A percentile compares a stretch with the other conserved stretches of the same genome.
phyloP scores from a whole-genome alignment of 2,329 filamentous ascomycete genomes.

The Balansia obtecta region DNA sequence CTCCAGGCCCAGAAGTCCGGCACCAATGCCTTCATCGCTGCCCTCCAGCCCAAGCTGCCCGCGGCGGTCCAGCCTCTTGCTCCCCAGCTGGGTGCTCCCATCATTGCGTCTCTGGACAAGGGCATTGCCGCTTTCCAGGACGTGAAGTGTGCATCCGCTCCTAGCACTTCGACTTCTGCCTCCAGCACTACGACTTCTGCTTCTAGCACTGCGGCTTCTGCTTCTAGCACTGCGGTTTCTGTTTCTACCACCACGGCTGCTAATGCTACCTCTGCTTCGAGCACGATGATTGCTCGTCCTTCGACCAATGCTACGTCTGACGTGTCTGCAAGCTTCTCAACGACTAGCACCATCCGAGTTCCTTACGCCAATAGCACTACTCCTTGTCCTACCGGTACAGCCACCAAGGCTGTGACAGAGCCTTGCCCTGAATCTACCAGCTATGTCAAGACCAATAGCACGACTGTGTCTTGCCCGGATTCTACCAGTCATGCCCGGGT shows the following conservation, averaged over 20 bases:
- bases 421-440: not conserved
- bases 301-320: no score
- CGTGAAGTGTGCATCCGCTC: not conserved
- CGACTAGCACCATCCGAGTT: no score
- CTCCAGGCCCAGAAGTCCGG: not conserved
- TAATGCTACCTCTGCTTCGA: no score
- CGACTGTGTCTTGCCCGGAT: not conserved
- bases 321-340: no score
- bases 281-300: no score
- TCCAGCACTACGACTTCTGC: not conserved
- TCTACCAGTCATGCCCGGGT: not conserved
- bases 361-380: no score
- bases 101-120: not conserved
- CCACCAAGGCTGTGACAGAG: not conserved
- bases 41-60: constrained; percentile 1
- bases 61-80: not conserved
- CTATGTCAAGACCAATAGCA: not conserved
- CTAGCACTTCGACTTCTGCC: not conserved
- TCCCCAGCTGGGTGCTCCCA: not conserved
- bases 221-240: not conserved
- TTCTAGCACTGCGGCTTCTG: not conserved
- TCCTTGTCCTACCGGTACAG: not conserved
- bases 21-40: not conserved
- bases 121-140: constrained; percentile 4
- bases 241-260: not conserved